Evolutionary conservation across 2,329 filamentous ascomycete genomes (phyloP), one percentile per base, ranked within the genome.

Genomic region (Colletotrichum higginsianum): DNA sequence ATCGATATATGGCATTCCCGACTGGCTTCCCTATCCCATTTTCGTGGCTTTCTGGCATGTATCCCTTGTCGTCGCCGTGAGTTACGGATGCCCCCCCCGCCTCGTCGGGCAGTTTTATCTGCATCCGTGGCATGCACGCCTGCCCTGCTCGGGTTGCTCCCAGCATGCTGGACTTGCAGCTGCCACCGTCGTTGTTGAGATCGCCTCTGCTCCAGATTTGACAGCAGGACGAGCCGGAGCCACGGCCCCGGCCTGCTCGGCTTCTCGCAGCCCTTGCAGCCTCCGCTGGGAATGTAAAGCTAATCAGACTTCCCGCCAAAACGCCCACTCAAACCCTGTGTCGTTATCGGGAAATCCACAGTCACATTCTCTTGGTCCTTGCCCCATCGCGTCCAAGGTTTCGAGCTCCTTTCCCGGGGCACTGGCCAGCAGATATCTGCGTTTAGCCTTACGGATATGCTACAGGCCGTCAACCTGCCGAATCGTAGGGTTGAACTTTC

Each of bases 221-320:
- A 38, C 12, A 58, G n/a, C 62, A 40, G 47, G 47, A 49, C 23
- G 44, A 46, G n/a, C 61, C 62, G 46, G 16, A 56, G 21, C 55
- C 61, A 60, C 26, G 50, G 58, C 44, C 38, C 63, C 38, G 61
- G 55, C 47, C 40, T 56, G 13, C 35, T 61, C 57, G 63, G 49
- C 30, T 58, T 67, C 23, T 42, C 26, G 42, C 44, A 38, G 40
- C 35, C 55, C 42, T 49, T 61, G 62, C 56, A 49, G 65, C 68
- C 68, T 60, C 53, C 53, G 53, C 65, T 47, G 44, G 68, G 65
- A 60, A 71, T 53, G 58, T 26, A 53, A 47, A 58, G 30, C 21
- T 44, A 30, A 16, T 26, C 47, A 50, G 60, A 40, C 66, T 58
- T 68, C 63, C 57, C 18, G 47, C 44, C 8, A n/a, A 40, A 49